Conservation (phyloP, 106 monocot genomes). For the Apostasia shenzhenica region DNA sequence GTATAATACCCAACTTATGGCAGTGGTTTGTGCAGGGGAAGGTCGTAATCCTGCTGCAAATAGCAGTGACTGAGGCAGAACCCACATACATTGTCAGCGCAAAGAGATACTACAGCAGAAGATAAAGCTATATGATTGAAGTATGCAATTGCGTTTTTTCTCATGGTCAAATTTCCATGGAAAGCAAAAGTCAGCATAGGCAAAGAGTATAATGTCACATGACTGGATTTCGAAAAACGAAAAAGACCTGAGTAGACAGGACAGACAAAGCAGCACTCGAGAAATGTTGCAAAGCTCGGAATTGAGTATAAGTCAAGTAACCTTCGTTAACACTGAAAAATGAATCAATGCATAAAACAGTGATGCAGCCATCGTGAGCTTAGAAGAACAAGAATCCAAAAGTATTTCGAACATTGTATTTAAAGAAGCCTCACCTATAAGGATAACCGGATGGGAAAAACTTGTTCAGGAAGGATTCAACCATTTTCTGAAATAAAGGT, state of each 20-base stretch:
- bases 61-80: constrained; percentile 76
- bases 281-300: constrained; percentile 88
- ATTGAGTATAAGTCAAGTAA: constrained; percentile 72
- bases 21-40: constrained; percentile 94
- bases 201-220: background rate
- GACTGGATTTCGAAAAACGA: background rate
- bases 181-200: background rate
- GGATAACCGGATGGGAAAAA: constrained; percentile 97
- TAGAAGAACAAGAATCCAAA: background rate
- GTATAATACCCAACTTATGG: constrained; percentile 86
- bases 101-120: constrained; percentile 16
- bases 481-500: constrained; percentile 44
- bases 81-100: constrained; percentile 26
- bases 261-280: constrained; percentile 90
- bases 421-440: constrained; percentile 43
- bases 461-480: constrained; percentile 85
- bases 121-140: constrained; percentile 1
- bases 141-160: background rate
- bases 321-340: constrained; percentile 86
- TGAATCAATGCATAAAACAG: constrained; percentile 5
- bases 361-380: background rate
- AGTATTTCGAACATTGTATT: background rate
- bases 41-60: constrained; percentile 99
- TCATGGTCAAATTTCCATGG: background rate
- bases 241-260: constrained; percentile 82